Evolutionary conservation across 2,329 filamentous ascomycete genomes (phyloP).

Genomic region (Trichoderma lentiforme): DNA sequence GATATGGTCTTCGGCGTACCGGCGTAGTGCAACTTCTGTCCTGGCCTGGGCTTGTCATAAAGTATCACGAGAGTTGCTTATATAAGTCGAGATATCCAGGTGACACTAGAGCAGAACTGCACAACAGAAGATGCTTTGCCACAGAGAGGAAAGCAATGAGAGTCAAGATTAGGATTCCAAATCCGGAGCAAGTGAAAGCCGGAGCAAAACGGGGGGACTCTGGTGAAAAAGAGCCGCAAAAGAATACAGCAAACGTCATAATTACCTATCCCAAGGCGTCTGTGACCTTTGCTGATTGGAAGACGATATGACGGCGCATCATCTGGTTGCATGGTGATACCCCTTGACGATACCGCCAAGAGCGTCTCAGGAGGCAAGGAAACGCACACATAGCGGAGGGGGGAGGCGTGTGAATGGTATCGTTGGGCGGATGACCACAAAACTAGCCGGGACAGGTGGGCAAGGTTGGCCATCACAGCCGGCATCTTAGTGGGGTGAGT

Average conservation of each 20-base stretch:
- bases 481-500: constrained; percentile 14
- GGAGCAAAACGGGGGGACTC: neutral
- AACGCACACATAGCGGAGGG: neutral
- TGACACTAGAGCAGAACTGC: neutral
- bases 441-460: constrained; percentile 7
- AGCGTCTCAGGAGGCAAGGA: neutral
- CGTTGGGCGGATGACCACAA: constrained; percentile 14
- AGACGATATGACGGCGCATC: neutral
- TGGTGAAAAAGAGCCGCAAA: neutral
- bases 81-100: neutral
- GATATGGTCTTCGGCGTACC: neutral
- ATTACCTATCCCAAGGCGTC: neutral
- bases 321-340: constrained; percentile 11
- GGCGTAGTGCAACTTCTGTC: neutral
- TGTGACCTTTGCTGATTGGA: constrained; percentile 1
- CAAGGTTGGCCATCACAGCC: constrained; percentile 5
- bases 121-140: neutral
- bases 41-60: neutral
- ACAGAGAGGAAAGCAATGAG: neutral
- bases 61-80: neutral
- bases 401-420: constrained; percentile 1
- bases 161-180: neutral
- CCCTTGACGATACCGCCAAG: constrained; percentile 6
- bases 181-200: neutral
- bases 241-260: neutral